These are phyloP conservation scores for Candida wancherniae DNA, from an alignment of 805 yeast genomes.

Conservation along the genomic window DNA sequence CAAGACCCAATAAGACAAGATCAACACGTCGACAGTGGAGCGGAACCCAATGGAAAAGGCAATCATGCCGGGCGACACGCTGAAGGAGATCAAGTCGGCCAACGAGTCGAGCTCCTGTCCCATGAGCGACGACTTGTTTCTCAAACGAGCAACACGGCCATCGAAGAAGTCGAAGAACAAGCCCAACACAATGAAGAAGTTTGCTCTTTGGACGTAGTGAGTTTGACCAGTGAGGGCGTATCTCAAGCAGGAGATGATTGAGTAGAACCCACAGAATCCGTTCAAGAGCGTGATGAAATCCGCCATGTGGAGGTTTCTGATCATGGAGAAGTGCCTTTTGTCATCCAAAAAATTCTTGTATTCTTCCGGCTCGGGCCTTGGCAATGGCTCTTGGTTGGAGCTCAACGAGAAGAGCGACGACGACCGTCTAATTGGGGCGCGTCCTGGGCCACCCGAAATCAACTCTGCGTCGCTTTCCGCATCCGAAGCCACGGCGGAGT, in stretches of 20 bases:
- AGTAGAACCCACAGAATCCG: constrained; percentile 90
- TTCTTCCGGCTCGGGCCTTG: constrained; percentile 74
- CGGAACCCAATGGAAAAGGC: constrained; percentile 91
- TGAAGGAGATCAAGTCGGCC: constrained; percentile 92
- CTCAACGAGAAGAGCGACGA: constrained; percentile 51
- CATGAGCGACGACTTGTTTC: constrained; percentile 87
- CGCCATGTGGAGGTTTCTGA: constrained; percentile 88
- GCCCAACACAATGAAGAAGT: constrained; percentile 84
- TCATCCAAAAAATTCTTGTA: constrained; percentile 78
- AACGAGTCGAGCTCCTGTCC: constrained; percentile 97
- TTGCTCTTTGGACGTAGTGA: constrained; percentile 80
- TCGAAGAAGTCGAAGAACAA: constrained; percentile 94
- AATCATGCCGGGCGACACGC: constrained; percentile 91
- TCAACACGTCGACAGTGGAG: constrained; percentile 71
- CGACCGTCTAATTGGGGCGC: constrained; percentile 47
- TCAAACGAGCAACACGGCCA: constrained; percentile 92
- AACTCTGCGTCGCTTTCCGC: constrained; percentile 29
- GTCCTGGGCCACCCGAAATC: constrained; percentile 19
- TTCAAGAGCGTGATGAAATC: constrained; percentile 92
- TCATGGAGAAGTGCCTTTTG: constrained; percentile 77
- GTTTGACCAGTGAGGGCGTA: constrained; percentile 66
- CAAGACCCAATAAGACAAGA: constrained; percentile 78
- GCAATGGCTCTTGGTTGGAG: constrained; percentile 55
- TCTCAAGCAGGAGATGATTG: constrained; percentile 80
- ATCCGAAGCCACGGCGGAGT: constrained; percentile 35